Conservation (phyloP, 2,329 filamentous ascomycete species). For the Xylaria multiplex region DNA sequence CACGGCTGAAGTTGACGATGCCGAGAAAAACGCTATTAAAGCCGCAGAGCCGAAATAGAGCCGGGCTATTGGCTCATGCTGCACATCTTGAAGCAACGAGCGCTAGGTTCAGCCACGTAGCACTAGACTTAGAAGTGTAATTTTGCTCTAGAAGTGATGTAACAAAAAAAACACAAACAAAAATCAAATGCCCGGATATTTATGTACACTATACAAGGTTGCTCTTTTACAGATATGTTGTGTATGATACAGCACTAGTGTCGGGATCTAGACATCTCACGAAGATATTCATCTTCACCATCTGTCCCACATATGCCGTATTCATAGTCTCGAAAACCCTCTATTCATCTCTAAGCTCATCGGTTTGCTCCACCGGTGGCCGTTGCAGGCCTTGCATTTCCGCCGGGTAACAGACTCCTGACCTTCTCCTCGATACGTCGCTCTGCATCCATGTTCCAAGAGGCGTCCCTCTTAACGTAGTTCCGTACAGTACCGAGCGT, state of each 20-base stretch:
- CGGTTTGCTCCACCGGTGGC: slow-evolving; percentile 15
- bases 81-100: not conserved
- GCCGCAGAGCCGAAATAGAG: slow-evolving; percentile 46
- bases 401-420: slow-evolving; percentile 40
- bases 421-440: slow-evolving; percentile 46
- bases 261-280: slow-evolving; percentile 13
- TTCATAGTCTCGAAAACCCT: not conserved
- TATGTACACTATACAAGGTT: slow-evolving; percentile 42
- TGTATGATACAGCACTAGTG: slow-evolving; percentile 39
- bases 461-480: slow-evolving; percentile 52
- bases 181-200: not conserved
- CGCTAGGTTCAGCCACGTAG: not conserved
- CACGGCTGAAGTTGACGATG: slow-evolving; percentile 60
- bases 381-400: not conserved
- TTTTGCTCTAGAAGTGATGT: not conserved
- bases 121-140: slow-evolving; percentile 7
- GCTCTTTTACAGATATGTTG: slow-evolving; percentile 40
- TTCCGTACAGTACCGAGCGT: slow-evolving; percentile 48
- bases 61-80: not conserved
- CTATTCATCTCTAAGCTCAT: slow-evolving; percentile 25
- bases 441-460: slow-evolving; percentile 43
- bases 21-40: slow-evolving; percentile 61
- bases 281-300: not conserved
- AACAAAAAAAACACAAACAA: not conserved
- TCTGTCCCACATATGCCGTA: slow-evolving; percentile 4